Evolutionary conservation across 176 grass and related monocot genomes (phyloP), one percentile per base, ranked within the genome.

Genomic region (Poa annua): DNA sequence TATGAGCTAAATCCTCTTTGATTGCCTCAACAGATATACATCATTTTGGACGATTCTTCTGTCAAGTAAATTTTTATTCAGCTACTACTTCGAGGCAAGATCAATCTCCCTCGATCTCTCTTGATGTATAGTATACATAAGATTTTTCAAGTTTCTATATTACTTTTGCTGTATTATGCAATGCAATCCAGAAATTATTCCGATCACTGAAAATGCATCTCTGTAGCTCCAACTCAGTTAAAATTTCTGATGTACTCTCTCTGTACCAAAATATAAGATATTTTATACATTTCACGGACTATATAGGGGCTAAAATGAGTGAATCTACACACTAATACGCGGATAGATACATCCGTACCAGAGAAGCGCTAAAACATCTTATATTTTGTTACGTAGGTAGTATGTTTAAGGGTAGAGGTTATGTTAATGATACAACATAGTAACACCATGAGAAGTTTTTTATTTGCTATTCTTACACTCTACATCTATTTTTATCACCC

Each of bases 21-120:
- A 52, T 29, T 87, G 51, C 53, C 54, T 87, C 51, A 73, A 82
- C 86, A 98, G 92, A 73, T 98, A 98, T 86, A 93, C 92, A 62
- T 53, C 78, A 66, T 98, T 98, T 84, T 98, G 95, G 95, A 71
- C 61, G 13, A 71, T 95, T 86, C 86, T 98, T 60, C 83, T 98
- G 71, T 91, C 90, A 84, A 88, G 90, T 86, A 98, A 98, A 91
- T 95, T 98, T 87, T 82, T 88, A 80, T 98, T 98, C 85, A 94
- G 95, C 70, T 98, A 95, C 87, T 87, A 95, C 84, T 94, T 98
- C 76, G 95, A 98, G 90, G 95, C 87, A 88, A 89, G 56, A 77
- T 71, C 56, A 39, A 35, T 52, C n/a, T 47, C 56, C 80, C 29
- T 78, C 57, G 8, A 42, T 42, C 39, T 42, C 67, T 29, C 12